phyloP scores from a whole-genome alignment of 225 moss, liverwort and hornwort genomes.

The Neckera pumila region DNA sequence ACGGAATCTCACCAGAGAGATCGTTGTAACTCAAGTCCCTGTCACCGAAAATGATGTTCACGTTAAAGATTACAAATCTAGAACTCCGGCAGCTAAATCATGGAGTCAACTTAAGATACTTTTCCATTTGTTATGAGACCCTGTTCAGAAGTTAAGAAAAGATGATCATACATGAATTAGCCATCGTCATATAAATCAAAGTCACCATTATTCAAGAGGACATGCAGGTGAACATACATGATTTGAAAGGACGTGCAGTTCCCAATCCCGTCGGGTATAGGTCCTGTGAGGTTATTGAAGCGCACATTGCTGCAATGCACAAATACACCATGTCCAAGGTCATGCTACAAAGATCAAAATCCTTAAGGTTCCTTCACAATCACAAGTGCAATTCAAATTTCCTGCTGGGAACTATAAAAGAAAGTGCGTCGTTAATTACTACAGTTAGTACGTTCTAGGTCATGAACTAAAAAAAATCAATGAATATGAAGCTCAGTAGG shows the following conservation, averaged over 20 bases:
- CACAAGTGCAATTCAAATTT: background rate
- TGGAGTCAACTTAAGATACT: background rate
- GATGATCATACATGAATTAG: background rate
- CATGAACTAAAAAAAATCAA: background rate
- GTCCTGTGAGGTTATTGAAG: slow-evolving; percentile 39
- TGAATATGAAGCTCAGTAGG: background rate
- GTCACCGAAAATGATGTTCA: background rate
- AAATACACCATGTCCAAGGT: background rate
- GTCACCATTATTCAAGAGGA: background rate
- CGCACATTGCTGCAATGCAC: slow-evolving; percentile 36
- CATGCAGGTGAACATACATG: slow-evolving; percentile 13
- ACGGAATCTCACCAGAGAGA: slow-evolving; percentile 42
- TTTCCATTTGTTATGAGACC: background rate
- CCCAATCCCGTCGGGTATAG: slow-evolving; percentile 44
- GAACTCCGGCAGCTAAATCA: background rate
- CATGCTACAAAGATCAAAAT: background rate
- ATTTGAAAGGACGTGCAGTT: slow-evolving; percentile 56
- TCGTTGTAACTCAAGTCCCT: slow-evolving; percentile 54
- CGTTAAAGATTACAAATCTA: background rate
- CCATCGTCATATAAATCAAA: background rate
- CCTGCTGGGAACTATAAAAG: background rate
- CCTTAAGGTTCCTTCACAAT: background rate
- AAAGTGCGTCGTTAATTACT: background rate
- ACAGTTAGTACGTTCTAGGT: background rate
- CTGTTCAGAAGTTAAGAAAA: background rate